Base-by-base conservation (phyloP, 2,329 filamentous ascomycete genomes). In the Penicillium sp. region DNA sequence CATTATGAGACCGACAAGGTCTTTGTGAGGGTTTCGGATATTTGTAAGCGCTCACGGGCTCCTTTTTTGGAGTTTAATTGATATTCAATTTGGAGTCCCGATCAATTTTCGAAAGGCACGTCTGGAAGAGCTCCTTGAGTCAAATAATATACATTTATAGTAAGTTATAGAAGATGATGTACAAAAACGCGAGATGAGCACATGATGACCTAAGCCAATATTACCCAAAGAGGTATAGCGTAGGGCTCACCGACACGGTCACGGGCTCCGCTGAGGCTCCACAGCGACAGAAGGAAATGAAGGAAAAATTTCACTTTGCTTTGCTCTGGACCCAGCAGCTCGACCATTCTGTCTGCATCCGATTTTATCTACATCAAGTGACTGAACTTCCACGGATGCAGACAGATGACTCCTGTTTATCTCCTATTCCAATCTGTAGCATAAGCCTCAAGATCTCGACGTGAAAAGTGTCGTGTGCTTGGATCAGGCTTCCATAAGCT, bases 181-280 rank as follows among this genome's bases (percentile, higher is more conserved):
- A 51, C 14, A 35, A 6, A 35, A 47, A 7, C 36, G n/a, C 39
- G 46, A 36, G 52, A 36, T 50, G 48, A 55, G 13, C 5, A 29
- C 29, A 36, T 16, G 52, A 51, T 63, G 55, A 61, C 55, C 51
- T 61, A 53, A 57, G 41, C 35, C 19, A 55, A 55, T 57, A 52
- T 56, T 50, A 47, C 53, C 55, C 1, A 29, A 59, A 46, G 4
- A 19, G 30, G 53, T 10, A 46, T 62, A 62, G 60, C 39, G 43
- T 48, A 23, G 38, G 35, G 38, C 45, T 53, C 52, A 60, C 59
- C 58, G 59, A 52, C 54, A 45, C 52, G 52, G 61, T 64, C 62
- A 63, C 62, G 62, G 57, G 62, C 56, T 63, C 61, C 62, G 58
- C 61, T 32, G 38, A 58, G 51, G 61, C 62, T 59, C 62, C 62